Conservation (phyloP, 805 yeast species). For the Pichia kluyveri region DNA sequence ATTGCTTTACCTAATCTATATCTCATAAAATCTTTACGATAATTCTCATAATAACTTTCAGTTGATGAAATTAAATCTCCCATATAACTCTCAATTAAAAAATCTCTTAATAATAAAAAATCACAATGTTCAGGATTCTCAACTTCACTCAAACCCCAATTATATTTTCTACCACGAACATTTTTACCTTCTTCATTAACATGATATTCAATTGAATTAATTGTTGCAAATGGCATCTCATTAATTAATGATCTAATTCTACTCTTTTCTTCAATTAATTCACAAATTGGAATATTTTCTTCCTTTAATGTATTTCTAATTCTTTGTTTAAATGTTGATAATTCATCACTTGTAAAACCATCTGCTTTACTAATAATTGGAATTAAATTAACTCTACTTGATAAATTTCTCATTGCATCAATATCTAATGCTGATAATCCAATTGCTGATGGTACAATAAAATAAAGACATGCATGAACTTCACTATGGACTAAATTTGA, state of each 20-base stretch:
- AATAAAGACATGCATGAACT: slow-evolving; percentile 80
- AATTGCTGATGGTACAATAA: slow-evolving; percentile 61
- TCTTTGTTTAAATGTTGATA: slow-evolving; percentile 42
- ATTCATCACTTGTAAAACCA: slow-evolving; percentile 51
- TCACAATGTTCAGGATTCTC: slow-evolving; percentile 76
- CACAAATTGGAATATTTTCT: slow-evolving; percentile 53
- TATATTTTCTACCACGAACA: slow-evolving; percentile 69
- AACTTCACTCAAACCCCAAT: slow-evolving; percentile 83
- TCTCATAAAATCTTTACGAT: slow-evolving; percentile 47
- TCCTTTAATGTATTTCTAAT: slow-evolving; percentile 41
- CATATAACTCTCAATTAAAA: slow-evolving; percentile 63
- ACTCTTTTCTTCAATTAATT: slow-evolving; percentile 32
- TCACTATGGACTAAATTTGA: slow-evolving; percentile 46
- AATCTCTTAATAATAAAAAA: slow-evolving; percentile 51
- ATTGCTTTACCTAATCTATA: slow-evolving; percentile 24
- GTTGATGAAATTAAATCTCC: slow-evolving; percentile 71
- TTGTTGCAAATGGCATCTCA: slow-evolving; percentile 60
- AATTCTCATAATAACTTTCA: slow-evolving; percentile 67
- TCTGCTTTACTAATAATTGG: slow-evolving; percentile 83
- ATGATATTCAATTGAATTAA: slow-evolving; percentile 53
- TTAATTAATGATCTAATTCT: slow-evolving; percentile 26
- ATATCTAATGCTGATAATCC: slow-evolving; percentile 61
- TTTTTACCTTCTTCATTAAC: slow-evolving; percentile 33
- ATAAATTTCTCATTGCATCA: slow-evolving; percentile 60
- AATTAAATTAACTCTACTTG: slow-evolving; percentile 66